Evolutionary conservation across 371 early-diverging fungal species (phyloP).

Genomic region (Mortierella sp.): DNA sequence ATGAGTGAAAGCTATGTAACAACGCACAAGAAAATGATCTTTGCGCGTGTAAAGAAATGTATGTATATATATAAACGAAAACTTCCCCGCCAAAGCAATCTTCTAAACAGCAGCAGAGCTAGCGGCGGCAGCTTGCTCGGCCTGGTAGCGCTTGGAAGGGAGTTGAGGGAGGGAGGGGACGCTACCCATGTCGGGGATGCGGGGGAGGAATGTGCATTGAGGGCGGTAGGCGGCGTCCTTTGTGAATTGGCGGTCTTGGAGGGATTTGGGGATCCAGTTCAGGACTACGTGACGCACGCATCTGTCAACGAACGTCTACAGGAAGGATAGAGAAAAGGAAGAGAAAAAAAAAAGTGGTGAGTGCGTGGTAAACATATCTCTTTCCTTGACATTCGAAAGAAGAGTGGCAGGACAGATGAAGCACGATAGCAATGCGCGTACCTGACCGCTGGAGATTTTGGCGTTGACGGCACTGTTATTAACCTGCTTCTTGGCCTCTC

Average conservation of each 20-base stretch:
- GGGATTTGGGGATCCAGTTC: not conserved
- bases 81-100: not conserved
- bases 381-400: not conserved
- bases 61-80: not conserved
- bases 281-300: not conserved
- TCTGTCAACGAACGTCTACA: not conserved
- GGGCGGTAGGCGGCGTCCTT: conserved; percentile 17
- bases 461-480: not conserved
- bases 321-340: too few relatives aligned
- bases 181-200: not conserved
- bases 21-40: not conserved
- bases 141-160: not conserved
- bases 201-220: not conserved
- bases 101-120: not conserved
- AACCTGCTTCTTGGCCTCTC: not conserved
- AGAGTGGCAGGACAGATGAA: not conserved
- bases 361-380: not conserved
- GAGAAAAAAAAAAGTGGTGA: not conserved
- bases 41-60: not conserved
- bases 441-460: conserved; percentile 2
- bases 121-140: not conserved
- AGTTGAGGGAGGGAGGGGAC: not conserved
- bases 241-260: conserved; percentile 7
- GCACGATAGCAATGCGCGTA: not conserved
- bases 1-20: not conserved